Conservation (phyloP, 2,329 filamentous ascomycete genomes). For the Immersiporthe knoxdaviesiana region DNA sequence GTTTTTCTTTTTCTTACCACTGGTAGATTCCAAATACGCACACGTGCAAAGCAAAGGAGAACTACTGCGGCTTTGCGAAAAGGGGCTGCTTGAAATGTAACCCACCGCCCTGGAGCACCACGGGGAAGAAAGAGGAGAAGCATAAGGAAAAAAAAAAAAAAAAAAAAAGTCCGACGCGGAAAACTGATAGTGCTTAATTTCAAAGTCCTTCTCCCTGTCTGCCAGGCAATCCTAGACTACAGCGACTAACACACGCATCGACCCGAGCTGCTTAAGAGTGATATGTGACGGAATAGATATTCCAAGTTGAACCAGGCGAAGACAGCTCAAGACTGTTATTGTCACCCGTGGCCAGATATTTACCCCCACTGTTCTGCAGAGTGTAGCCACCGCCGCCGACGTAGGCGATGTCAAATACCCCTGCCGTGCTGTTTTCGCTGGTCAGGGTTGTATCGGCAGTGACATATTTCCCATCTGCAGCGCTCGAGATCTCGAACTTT, state of each 20-base stretch:
- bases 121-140: no score
- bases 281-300: slow-evolving; percentile 3
- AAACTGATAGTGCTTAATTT: no score
- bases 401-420: slow-evolving; percentile 34
- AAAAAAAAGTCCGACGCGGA: no score
- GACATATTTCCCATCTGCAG: slow-evolving; percentile 32
- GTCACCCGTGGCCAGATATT: slow-evolving; percentile 31
- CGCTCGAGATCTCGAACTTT: slow-evolving; percentile 36
- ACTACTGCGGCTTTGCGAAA: neutral
- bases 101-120: no score
- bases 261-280: neutral
- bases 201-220: no score
- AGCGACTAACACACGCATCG: neutral
- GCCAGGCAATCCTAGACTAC: neutral
- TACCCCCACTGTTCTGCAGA: slow-evolving; percentile 35
- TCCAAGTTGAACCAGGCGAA: neutral
- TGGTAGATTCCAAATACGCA: neutral
- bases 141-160: no score
- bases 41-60: neutral
- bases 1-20: neutral
- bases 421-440: slow-evolving; percentile 31
- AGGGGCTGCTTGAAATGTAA: no score
- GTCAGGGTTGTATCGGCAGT: slow-evolving; percentile 32
- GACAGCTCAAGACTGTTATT: slow-evolving; percentile 26
- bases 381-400: slow-evolving; percentile 33